Evolutionary conservation across 148 eudicot genomes (phyloP), one percentile per base, ranked within the genome.

Genomic region (Spergularia bocconei): DNA sequence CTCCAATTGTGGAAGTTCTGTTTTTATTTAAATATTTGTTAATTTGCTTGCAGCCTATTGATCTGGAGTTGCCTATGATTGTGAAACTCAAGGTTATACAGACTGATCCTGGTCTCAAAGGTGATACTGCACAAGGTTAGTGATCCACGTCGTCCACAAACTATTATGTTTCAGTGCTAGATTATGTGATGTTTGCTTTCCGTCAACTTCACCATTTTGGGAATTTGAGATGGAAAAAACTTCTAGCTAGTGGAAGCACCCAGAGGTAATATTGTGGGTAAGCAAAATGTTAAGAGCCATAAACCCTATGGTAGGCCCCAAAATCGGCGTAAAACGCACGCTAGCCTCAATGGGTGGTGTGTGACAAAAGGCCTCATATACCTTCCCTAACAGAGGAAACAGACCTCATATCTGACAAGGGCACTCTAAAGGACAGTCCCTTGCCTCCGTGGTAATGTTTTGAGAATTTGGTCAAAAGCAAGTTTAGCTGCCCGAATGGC

Each of bases 51-150:
- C 84, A 92, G 98, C 82, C 92, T 55, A 94, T 94, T 70, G 98
- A 85, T 81, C 84, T 94, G 81, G 98, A 94, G 78, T 86, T 94
- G 71, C 98, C 98, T 73, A 84, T 84, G 70, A 86, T 81, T 25
- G 91, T 90, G 72, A 91, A 86, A 80, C 86, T 91, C 78, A 83
- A 75, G 25, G 97, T 94, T 72, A 86, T 87, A 76, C 91, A 85
- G 17, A 92, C 89, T 63, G 96, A 90, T 60, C 98, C 98, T 67
- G 97, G 98, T 64, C 23, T 89, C 74, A 90, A 74, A 84, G 97
- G 93, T 50, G 98, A 94, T 84, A 84, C 91, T 14, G 96, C 86
- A 63, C 97, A 93, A 90, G 97, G 97, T 93, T 84, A 63, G 73
- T 72, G 60, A 61, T 67, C 44, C 36, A 10, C 6, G 75, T 60